Evolutionary conservation across 2,329 filamentous ascomycete genomes (phyloP).

Genomic region (Chaetomiaceae sp.): DNA sequence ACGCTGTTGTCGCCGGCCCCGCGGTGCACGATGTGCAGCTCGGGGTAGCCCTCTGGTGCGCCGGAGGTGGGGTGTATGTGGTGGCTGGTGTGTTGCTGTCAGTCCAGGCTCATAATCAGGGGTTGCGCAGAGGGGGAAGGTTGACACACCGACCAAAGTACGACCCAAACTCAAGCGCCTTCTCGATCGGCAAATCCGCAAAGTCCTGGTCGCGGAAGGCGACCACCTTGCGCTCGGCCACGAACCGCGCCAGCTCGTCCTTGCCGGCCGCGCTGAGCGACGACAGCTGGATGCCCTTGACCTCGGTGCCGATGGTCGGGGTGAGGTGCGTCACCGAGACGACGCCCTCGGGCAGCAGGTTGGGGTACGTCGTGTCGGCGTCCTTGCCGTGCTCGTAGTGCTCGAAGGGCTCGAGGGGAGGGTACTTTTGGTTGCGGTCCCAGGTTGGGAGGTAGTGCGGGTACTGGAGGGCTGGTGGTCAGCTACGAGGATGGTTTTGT

Average conservation of each 20-base stretch:
- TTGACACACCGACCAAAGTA: slow-evolving; percentile 43
- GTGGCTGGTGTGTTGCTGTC: slow-evolving; percentile 38
- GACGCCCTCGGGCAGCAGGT: slow-evolving; percentile 52
- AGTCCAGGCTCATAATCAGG: background rate
- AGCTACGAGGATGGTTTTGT: background rate
- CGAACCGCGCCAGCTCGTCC: slow-evolving; percentile 65
- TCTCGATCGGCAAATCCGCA: slow-evolving; percentile 57
- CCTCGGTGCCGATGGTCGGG: slow-evolving; percentile 63
- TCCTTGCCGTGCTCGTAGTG: slow-evolving; percentile 67
- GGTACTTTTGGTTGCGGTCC: slow-evolving; percentile 54
- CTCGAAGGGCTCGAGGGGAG: slow-evolving; percentile 60
- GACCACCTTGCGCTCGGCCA: slow-evolving; percentile 66
- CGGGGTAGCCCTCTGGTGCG: slow-evolving; percentile 62
- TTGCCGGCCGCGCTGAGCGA: slow-evolving; percentile 58
- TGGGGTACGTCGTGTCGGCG: slow-evolving; percentile 58
- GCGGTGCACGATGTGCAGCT: slow-evolving; percentile 70
- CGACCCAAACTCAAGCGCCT: slow-evolving; percentile 59
- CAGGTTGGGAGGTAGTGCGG: slow-evolving; percentile 63
- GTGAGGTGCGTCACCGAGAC: slow-evolving; percentile 55
- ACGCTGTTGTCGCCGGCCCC: slow-evolving; percentile 59
- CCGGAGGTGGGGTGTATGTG: slow-evolving; percentile 72
- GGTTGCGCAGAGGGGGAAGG: too few relatives aligned
- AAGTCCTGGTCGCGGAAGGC: slow-evolving; percentile 67
- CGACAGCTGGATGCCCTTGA: slow-evolving; percentile 64
- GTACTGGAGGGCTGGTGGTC: slow-evolving; percentile 37